Evolutionary conservation across 108 stramenopile species (phyloP), one percentile per base, ranked within the genome.

Genomic region (Fistulifera solaris): DNA sequence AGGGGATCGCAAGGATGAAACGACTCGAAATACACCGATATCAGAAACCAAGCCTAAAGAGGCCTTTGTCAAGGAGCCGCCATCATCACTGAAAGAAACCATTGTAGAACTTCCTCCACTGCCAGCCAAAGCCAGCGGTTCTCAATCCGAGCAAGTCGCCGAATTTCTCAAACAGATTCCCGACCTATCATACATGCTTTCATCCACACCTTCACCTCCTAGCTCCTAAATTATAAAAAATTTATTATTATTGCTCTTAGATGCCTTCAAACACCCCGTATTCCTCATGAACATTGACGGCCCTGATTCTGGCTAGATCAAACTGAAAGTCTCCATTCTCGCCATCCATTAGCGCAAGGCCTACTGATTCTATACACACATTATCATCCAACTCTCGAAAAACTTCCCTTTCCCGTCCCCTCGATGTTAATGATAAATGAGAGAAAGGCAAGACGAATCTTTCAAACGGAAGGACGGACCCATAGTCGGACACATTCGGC

Each of bases 341-440:
- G 2, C 82, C 85, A 59, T 90, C 89, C 89, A 87, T 87, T 1
- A 90, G 51, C 3, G 89, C 83, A 35, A 90, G 66, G 14, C 89
- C 89, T 16, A 90, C 70, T 0, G 75, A 68, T 59, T 90, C 74
- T 21, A 90, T 71, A 10, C 52, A 58, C 8, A 90, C 49, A 24
- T 61, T 56, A 26, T 76, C 77, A 54, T 86, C 89, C 31, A 86
- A 62, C 38, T 54, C 57, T 23, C 87, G 70, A 63, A 83, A 83
- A 1, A 40, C 62, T n/a, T 70, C 54, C 56, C 79, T 19, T 62
- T 77, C 54, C 54, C 81, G 61, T 7, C 87, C 87, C 23, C 61
- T 61, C 0, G 76, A 57, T n/a, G 83, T 89, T 6, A 80, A 52
- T 18, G 67, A 53, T 50, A 89, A 85, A 50, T 81, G 67, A 45